phyloP scores from a whole-genome alignment of 1,139 yeast genomes.

The Lizanozyma gosingica region DNA sequence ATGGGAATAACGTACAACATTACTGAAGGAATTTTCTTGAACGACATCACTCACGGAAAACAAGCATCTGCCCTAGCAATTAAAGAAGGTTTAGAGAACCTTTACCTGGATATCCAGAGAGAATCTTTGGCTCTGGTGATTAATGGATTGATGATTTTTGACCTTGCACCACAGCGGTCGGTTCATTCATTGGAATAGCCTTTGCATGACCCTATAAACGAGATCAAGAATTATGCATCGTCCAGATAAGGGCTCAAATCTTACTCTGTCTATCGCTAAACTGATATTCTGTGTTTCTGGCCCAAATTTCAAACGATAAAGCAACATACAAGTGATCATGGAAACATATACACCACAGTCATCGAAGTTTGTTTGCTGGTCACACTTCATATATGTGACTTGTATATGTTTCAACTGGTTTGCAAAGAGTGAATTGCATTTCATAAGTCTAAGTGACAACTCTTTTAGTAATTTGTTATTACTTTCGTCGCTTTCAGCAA shows the following conservation, averaged over 20 bases:
- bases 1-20: background rate
- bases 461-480: conserved; percentile 14
- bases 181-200: too few relatives aligned
- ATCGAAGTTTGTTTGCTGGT: conserved; percentile 37
- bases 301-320: conserved; percentile 15
- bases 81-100: background rate
- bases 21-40: background rate
- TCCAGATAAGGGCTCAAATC: background rate
- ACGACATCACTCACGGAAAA: background rate
- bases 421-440: background rate
- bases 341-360: conserved; percentile 39
- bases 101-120: background rate
- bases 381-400: conserved; percentile 18
- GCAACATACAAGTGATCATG: conserved; percentile 30
- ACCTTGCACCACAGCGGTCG: background rate
- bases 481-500: conserved; percentile 10
- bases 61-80: background rate
- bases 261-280: background rate
- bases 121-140: background rate
- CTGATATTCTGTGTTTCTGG: background rate
- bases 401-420: background rate
- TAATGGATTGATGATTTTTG: background rate
- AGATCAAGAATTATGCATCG: background rate
- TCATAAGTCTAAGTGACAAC: conserved; percentile 6
- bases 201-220: background rate